Conservation (phyloP, 1,284 basidiomycete genomes). For the Papiliotrema flavescens region DNA sequence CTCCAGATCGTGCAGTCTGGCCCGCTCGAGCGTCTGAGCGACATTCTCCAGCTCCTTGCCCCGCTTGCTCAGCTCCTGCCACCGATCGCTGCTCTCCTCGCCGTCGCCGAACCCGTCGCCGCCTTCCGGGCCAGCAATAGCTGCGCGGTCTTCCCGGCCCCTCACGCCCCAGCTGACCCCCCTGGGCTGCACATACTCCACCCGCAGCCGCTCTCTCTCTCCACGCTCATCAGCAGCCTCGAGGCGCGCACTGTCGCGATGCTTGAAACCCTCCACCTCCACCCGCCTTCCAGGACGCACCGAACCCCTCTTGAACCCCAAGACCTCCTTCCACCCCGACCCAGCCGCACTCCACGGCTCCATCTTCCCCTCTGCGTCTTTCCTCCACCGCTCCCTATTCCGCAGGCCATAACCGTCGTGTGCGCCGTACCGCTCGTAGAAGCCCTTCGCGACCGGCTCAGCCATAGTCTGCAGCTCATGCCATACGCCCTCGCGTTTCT, state of each 20-base stretch:
- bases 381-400: slow-evolving; percentile 1
- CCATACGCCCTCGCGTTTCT: neutral
- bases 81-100: neutral
- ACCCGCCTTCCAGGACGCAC: neutral
- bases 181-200: neutral
- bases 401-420: slow-evolving; percentile 5
- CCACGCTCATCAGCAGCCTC: no score
- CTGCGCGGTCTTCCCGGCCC: no score
- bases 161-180: neutral
- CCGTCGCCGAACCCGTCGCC: neutral
- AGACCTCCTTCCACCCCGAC: neutral
- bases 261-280: slow-evolving; percentile 1
- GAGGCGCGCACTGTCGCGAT: neutral
- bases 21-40: neutral
- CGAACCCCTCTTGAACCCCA: neutral
- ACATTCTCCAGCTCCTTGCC: slow-evolving; percentile 1
- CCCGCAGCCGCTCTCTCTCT: neutral
- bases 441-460: neutral
- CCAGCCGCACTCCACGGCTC: slow-evolving; percentile 3
- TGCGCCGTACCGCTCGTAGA: slow-evolving; percentile 4
- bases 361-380: slow-evolving; percentile 1
- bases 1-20: no score
- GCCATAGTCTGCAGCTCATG: neutral
- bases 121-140: neutral
- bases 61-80: neutral